Conservation (phyloP, 202 grass and related monocot species). For the Brachypodium distachyon region DNA sequence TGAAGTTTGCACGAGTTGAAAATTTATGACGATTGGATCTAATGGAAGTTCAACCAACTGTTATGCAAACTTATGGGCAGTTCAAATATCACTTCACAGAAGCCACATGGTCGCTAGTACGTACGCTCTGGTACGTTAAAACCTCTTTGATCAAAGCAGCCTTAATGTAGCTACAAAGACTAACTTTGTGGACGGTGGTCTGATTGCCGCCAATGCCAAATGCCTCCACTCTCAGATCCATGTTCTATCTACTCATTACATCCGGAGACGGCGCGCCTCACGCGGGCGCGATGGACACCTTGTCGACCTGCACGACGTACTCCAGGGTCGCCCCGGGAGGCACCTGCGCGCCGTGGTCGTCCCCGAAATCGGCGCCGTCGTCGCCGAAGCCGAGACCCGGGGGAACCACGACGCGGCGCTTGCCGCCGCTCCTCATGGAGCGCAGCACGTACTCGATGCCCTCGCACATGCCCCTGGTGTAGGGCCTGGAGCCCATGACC, state of each 20-base stretch:
- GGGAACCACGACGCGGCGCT: conserved; percentile 64
- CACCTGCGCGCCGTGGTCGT: conserved; percentile 21
- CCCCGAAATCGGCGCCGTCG: conserved; percentile 71
- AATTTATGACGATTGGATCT: not conserved
- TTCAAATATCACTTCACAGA: too few species aligned
- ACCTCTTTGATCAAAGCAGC: not conserved
- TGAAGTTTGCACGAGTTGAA: not conserved
- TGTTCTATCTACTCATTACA: not conserved
- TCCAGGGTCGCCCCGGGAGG: conserved; percentile 50
- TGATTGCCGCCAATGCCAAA: not conserved
- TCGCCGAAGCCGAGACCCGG: conserved; percentile 62
- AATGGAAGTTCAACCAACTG: not conserved
- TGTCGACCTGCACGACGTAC: conserved; percentile 93
- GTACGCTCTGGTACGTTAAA: too few species aligned
- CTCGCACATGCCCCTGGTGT: conserved; percentile 89
- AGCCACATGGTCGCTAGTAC: too few species aligned
- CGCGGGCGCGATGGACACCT: conserved; percentile 80
- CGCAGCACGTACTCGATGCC: conserved; percentile 65
- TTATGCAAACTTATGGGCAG: too few species aligned
- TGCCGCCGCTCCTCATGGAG: conserved; percentile 72
- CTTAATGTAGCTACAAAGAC: not conserved
- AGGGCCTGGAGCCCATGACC: conserved; percentile 92
- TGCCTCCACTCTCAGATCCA: too few species aligned
- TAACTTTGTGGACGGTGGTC: not conserved
- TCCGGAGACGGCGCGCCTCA: conserved; percentile 3